Percentiles rank a stretch among this genome's conserved stretches.
Evolutionary conservation across 139 green algal species (phyloP).

Genomic region (Volvox africanus): DNA sequence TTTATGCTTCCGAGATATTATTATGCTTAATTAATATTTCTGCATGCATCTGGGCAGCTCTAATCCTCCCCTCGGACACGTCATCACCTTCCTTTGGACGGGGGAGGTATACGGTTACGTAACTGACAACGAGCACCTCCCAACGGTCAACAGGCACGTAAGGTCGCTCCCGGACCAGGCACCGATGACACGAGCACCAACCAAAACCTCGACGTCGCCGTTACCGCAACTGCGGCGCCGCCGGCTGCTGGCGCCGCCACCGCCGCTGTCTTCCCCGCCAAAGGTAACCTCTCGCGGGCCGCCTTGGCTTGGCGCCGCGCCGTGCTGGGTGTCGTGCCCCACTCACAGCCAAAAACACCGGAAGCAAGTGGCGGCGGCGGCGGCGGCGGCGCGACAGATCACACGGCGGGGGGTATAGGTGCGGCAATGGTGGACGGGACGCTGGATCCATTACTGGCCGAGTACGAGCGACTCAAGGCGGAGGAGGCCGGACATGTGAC

Average conservation of each 20-base stretch:
- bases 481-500: constrained; percentile 3
- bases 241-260: not conserved
- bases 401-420: not conserved
- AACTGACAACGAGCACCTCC: no score
- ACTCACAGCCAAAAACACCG: not conserved
- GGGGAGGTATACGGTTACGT: no score
- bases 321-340: not conserved
- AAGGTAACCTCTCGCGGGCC: not conserved
- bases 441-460: not conserved
- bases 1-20: no score
- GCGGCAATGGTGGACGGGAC: not conserved
- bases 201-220: not conserved
- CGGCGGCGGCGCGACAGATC: not conserved
- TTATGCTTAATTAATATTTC: no score
- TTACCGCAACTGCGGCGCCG: not conserved
- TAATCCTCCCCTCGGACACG: no score
- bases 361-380: not conserved
- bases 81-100: no score
- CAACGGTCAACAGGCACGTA: not conserved
- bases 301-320: not conserved
- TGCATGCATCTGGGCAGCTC: no score
- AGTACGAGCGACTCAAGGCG: constrained; percentile 20
- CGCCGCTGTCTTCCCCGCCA: not conserved
- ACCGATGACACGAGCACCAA: not conserved
- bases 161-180: not conserved